A percentile compares a stretch with the other conserved stretches of the same genome.
Conservation (phyloP, 2,329 filamentous ascomycete genomes). For the Aaosphaeria pasadenensis region DNA sequence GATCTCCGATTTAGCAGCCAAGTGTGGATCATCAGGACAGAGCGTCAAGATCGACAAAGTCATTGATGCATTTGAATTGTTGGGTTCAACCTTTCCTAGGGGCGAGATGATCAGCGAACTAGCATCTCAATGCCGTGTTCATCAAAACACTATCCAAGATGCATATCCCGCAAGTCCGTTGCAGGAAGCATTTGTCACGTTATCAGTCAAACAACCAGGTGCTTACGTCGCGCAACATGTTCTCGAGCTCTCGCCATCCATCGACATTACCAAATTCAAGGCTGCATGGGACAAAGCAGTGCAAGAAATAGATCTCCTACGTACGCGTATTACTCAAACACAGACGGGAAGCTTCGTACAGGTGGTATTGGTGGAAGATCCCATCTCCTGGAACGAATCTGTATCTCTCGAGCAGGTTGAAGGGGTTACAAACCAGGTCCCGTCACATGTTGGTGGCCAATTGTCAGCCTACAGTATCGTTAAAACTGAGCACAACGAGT, state of each 20-base stretch:
- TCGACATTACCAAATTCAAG: conserved; percentile 45
- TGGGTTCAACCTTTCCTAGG: conserved; percentile 7
- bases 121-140: conserved; percentile 17
- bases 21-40: conserved; percentile 8
- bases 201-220: conserved; percentile 47
- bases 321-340: conserved; percentile 41
- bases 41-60: conserved; percentile 4
- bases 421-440: conserved; percentile 11
- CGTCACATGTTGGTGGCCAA: conserved; percentile 19
- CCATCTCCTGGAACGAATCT: conserved; percentile 21
- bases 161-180: conserved; percentile 42
- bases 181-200: conserved; percentile 46
- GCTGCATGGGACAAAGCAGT: conserved; percentile 47
- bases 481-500: conserved; percentile 5
- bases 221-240: conserved; percentile 50
- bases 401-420: conserved; percentile 16
- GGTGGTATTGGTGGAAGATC: conserved; percentile 23
- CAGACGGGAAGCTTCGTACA: conserved; percentile 26
- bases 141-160: conserved; percentile 32
- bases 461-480: conserved; percentile 28
- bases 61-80: conserved; percentile 20
- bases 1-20: conserved; percentile 26
- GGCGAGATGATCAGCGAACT: conserved; percentile 17
- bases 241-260: conserved; percentile 35
- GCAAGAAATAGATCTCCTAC: conserved; percentile 45